Evolutionary conservation across 2,329 filamentous ascomycete genomes (phyloP), one percentile per base, ranked within the genome.

Genomic region (Canariomyces notabilis): DNA sequence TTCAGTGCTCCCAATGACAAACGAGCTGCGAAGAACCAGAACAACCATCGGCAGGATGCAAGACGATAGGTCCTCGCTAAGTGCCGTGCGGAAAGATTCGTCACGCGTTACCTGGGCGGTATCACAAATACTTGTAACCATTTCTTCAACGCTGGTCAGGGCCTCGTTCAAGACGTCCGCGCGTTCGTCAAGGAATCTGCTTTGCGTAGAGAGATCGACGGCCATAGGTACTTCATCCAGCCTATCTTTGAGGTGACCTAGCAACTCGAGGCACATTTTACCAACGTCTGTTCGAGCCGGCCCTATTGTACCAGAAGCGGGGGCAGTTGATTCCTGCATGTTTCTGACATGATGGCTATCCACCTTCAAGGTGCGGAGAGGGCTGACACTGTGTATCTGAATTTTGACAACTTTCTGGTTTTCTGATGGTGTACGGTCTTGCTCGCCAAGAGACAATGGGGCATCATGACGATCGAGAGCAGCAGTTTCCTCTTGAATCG

Each of bases 21-120:
- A 50, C 6, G 46, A 19, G 9, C 32, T 41, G n/a, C 37, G 43
- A 14, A 54, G 22, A n/a, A 45, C 29, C 6, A 46, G 19, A 14
- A 54, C 44, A 6, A 50, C 35, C 44, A 52, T 52, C 2, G 53
- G 53, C 11, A 54, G 52, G 15, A 44, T 6, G 9, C 18, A 43
- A 9, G 26, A 18, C 4, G 31, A 31, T n/a, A 55, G 19, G 18
- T 51, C 51, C 2, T 44, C 21, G 2, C 16, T 19, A 1, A 48
- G 11, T 14, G 14, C 18, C 2, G 37, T 7, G 26, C 12, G 19
- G 9, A 41, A 22, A n/a, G n/a, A n/a, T n/a, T n/a, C 9, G 15
- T 18, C 4, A 26, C 8, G 20, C 14, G 14, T 15, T 22, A 23
- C 22, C 16, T 2, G 31, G 4, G 6, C n/a, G n/a, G 34, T 12